A percentile compares a stretch with the other conserved stretches of the same genome.
These are phyloP conservation scores for Ceratocystis destructans DNA, from an alignment of 2,329 filamentous ascomycete species.

Conservation along the genomic window DNA sequence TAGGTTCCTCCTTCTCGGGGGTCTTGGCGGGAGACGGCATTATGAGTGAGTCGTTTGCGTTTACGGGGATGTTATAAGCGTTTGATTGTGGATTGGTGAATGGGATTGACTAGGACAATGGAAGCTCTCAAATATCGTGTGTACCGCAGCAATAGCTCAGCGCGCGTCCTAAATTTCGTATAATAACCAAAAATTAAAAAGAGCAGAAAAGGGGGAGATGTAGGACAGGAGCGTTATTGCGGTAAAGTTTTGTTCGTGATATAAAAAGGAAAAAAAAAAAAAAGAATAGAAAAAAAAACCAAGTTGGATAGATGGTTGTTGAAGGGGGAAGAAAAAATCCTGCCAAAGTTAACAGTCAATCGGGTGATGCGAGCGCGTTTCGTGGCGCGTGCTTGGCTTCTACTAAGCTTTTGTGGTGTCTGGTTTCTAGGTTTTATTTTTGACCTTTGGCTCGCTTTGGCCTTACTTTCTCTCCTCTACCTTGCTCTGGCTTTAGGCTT, in stretches of 20 bases:
- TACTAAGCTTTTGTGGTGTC: background rate
- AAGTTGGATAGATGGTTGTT: background rate
- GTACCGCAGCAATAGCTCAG: background rate
- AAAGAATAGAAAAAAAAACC: background rate
- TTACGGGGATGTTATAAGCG: background rate
- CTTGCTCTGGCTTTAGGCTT: too few species aligned
- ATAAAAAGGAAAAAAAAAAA: constrained; percentile 1
- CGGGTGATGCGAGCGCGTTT: constrained; percentile 9
- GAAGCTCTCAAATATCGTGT: background rate
- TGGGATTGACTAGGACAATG: constrained; percentile 9
- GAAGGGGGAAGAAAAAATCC: constrained; percentile 6
- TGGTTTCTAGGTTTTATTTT: background rate
- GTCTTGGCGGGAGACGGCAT: constrained; percentile 19
- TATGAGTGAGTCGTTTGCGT: constrained; percentile 7
- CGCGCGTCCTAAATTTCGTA: background rate
- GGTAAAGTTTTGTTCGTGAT: background rate
- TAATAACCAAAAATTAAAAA: constrained; percentile 6
- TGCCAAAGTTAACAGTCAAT: constrained; percentile 7
- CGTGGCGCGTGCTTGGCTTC: constrained; percentile 7
- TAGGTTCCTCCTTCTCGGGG: constrained; percentile 20
- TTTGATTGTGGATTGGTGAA: background rate
- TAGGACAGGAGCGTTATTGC: background rate
- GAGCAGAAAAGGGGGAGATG: background rate
- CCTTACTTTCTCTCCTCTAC: too few species aligned
- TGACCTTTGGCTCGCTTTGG: too few species aligned